phyloP scores from a whole-genome alignment of 768 basidiomycete species.

The Lyophyllum decastes region DNA sequence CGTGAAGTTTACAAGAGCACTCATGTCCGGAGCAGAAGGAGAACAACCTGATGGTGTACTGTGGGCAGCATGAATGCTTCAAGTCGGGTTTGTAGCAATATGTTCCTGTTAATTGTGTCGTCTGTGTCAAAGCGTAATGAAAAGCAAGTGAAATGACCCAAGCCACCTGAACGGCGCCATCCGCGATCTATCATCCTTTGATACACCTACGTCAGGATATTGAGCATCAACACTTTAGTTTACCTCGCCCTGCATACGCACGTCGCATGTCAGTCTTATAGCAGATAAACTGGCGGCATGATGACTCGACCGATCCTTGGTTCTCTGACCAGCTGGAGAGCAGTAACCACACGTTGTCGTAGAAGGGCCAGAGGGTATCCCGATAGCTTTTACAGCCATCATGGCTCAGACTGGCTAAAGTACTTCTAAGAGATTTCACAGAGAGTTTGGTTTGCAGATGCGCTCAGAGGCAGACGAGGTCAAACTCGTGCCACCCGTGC shows the following conservation, averaged over 20 bases:
- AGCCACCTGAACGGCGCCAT: slow-evolving; percentile 75
- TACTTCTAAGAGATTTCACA: background rate
- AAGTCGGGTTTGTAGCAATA: slow-evolving; percentile 92
- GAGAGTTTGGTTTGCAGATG: background rate
- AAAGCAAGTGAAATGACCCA: background rate
- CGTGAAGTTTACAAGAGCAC: background rate
- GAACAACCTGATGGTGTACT: slow-evolving; percentile 86
- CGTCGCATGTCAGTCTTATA: slow-evolving; percentile 47
- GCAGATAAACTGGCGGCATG: slow-evolving; percentile 53
- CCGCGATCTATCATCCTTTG: slow-evolving; percentile 84
- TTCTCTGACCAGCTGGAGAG: slow-evolving; percentile 52
- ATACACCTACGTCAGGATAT: slow-evolving; percentile 52
- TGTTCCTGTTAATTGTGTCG: slow-evolving; percentile 33
- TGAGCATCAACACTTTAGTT: background rate
- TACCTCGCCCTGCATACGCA: slow-evolving; percentile 2
- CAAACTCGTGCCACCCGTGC: background rate
- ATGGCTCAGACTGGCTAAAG: background rate
- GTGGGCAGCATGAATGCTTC: slow-evolving; percentile 83
- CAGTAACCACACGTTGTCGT: slow-evolving; percentile 70
- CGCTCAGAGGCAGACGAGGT: background rate
- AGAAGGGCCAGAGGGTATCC: slow-evolving; percentile 32
- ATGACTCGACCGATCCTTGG: slow-evolving; percentile 38
- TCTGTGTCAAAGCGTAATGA: background rate
- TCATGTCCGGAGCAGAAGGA: slow-evolving; percentile 7
- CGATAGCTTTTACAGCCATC: slow-evolving; percentile 32